Evolutionary conservation across 345 rosid species (phyloP).

Genomic region (Aethionema arabicum): DNA sequence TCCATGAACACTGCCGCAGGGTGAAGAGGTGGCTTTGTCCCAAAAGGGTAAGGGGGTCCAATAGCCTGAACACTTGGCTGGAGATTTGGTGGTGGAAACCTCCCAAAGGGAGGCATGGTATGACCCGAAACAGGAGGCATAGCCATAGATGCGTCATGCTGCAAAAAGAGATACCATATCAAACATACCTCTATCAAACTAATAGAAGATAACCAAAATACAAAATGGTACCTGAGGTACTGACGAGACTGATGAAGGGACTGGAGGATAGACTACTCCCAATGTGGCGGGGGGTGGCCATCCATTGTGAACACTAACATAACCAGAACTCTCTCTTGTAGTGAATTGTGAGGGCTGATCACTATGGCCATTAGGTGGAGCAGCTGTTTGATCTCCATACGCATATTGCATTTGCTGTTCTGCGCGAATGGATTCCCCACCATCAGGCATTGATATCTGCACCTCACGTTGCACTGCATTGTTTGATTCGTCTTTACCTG

Average conservation of each 20-base stretch:
- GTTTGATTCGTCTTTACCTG: slow-evolving; percentile 33
- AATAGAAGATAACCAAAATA: slow-evolving; percentile 1
- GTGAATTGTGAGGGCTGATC: slow-evolving; percentile 74
- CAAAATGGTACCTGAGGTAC: slow-evolving; percentile 57
- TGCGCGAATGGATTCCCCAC: slow-evolving; percentile 39
- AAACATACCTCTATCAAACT: slow-evolving; percentile 17
- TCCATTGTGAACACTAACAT: slow-evolving; percentile 48
- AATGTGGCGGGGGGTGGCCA: slow-evolving; percentile 63
- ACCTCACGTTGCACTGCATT: slow-evolving; percentile 24
- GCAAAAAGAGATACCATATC: slow-evolving; percentile 33
- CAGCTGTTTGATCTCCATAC: slow-evolving; percentile 58
- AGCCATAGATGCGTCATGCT: slow-evolving; percentile 62
- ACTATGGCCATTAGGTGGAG: slow-evolving; percentile 48
- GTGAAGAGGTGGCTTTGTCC: slow-evolving; percentile 58
- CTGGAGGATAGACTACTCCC: slow-evolving; percentile 56
- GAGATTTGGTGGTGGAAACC: slow-evolving; percentile 62
- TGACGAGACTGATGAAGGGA: slow-evolving; percentile 50
- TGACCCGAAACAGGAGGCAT: slow-evolving; percentile 62
- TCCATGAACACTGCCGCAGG: slow-evolving; percentile 61
- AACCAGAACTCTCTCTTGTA: slow-evolving; percentile 54
- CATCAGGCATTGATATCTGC: slow-evolving; percentile 47
- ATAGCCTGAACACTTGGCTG: slow-evolving; percentile 56
- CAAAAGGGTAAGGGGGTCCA: slow-evolving; percentile 51
- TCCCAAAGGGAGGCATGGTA: slow-evolving; percentile 60
- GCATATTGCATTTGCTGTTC: slow-evolving; percentile 52